Percentiles rank a stretch among this genome's conserved stretches.
phyloP scores from a whole-genome alignment of 164 flowering plant species.

The Berberis thunbergii region DNA sequence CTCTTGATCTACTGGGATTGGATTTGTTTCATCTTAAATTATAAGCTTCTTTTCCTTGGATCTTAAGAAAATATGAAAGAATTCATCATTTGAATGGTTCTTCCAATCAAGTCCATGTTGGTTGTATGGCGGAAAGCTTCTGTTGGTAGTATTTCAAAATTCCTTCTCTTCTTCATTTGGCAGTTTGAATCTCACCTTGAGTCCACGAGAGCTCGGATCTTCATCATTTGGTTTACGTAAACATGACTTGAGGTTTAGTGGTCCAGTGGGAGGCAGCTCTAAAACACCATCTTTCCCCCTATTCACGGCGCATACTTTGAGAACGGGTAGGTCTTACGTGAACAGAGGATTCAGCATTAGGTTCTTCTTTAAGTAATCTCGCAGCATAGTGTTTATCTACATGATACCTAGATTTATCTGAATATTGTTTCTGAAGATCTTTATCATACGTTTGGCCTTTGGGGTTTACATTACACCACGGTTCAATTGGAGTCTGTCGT shows the following conservation, averaged over 20 bases:
- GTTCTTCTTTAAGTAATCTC: not conserved
- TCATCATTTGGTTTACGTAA: slow-evolving; percentile 20
- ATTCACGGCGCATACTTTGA: not conserved
- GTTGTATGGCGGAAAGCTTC: too few relatives aligned
- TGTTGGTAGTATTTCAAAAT: not conserved
- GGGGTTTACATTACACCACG: not conserved
- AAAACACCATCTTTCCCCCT: not conserved
- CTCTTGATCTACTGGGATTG: too few relatives aligned
- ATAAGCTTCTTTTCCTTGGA: too few relatives aligned
- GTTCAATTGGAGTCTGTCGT: not conserved
- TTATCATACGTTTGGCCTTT: not conserved
- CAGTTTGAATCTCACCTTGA: slow-evolving; percentile 23
- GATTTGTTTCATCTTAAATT: too few relatives aligned
- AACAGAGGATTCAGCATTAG: not conserved
- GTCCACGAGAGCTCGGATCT: slow-evolving; percentile 12
- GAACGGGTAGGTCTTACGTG: not conserved
- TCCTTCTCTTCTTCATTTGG: slow-evolving; percentile 1
- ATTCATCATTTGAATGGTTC: too few relatives aligned
- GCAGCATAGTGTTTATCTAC: not conserved
- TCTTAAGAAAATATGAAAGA: too few relatives aligned
- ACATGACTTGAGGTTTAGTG: slow-evolving; percentile 21
- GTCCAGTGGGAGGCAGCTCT: not conserved
- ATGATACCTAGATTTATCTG: not conserved
- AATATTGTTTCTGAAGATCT: not conserved
- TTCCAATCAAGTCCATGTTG: too few relatives aligned